phyloP scores from a whole-genome alignment of 306 rosid species.

The Oemleria cerasiformis region DNA sequence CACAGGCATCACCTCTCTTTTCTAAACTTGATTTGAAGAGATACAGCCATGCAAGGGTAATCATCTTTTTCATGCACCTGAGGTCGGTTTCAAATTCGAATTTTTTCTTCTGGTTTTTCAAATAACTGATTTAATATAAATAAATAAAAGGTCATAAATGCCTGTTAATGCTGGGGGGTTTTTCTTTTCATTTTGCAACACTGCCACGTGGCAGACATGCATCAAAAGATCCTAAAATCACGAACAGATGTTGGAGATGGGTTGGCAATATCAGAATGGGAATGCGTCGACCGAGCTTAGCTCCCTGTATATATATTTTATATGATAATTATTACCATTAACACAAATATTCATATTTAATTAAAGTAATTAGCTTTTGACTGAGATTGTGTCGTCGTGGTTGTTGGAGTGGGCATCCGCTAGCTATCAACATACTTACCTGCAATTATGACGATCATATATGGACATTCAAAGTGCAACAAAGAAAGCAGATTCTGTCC shows the following conservation, averaged over 20 bases:
- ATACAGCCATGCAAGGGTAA: too few relatives aligned
- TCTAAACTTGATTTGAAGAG: too few relatives aligned
- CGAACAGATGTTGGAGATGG: not conserved
- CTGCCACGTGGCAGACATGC: not conserved
- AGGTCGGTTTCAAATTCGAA: too few relatives aligned
- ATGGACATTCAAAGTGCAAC: slow-evolving; percentile 12
- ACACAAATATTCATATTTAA: not conserved
- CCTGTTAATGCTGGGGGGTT: too few relatives aligned
- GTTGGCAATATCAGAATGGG: not conserved
- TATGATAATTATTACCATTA: not conserved
- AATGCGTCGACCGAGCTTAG: too few relatives aligned
- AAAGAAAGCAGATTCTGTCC: slow-evolving; percentile 9
- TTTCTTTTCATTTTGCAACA: not conserved
- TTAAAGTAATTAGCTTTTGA: not conserved
- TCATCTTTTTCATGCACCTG: too few relatives aligned
- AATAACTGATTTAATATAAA: too few relatives aligned
- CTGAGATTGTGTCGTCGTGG: slow-evolving; percentile 4
- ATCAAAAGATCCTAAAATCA: not conserved
- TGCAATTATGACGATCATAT: not conserved
- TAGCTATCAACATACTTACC: not conserved
- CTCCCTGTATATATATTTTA: too few relatives aligned
- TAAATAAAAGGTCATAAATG: too few relatives aligned
- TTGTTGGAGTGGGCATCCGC: slow-evolving; percentile 9
- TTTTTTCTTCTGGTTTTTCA: too few relatives aligned
- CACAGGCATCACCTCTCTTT: too few relatives aligned